Evolutionary conservation across 177 flowering plant species (phyloP), one percentile per base, ranked within the genome.

Genomic region (Vitis hybrid): DNA sequence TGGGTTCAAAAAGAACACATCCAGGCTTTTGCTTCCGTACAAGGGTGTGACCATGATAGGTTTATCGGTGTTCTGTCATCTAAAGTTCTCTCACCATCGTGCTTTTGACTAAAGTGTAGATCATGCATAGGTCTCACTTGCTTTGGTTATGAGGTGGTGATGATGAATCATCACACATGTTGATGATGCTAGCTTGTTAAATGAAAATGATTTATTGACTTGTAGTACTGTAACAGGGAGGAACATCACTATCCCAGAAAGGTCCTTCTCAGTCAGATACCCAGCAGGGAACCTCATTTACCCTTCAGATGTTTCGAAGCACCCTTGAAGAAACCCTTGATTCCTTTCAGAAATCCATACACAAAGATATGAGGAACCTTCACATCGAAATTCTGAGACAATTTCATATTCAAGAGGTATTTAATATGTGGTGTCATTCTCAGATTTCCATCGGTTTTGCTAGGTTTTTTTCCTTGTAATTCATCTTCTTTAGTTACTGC

Each of bases 341-440:
- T 67, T 84, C 97, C 18, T 88, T 92, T 68, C 97, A 92, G 81
- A 86, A 87, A 73, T 89, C 97, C 23, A 85, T 86, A 49, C 98
- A 93, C 21, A 97, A 86, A 54, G 98, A 91, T 74, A 79, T 91
- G 86, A 83, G 98, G 76, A 96, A 96, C 76, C 91, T 96, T 75
- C 99, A 96, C 73, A 85, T 93, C 52, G 99, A 96, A 82, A 78
- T 96, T 67, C 67, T 91, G 52, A 89, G 97, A 72, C 99, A 94
- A 69, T 92, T 88, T 64, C 97, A 96, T 73, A 81, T 92, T 75
- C 98, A 91, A 72, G 97, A 94, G 97, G 99, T 96, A 84, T 48
- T 4, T 40, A 1, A 5, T 40, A 60, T 17, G 5, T 23, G 18
- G 66, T 32, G 40, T 69, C 18, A 52, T 30, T 17, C 64, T 12